Evolutionary conservation across 139 green algal genomes (phyloP).

Genomic region (Closterium sp.): DNA sequence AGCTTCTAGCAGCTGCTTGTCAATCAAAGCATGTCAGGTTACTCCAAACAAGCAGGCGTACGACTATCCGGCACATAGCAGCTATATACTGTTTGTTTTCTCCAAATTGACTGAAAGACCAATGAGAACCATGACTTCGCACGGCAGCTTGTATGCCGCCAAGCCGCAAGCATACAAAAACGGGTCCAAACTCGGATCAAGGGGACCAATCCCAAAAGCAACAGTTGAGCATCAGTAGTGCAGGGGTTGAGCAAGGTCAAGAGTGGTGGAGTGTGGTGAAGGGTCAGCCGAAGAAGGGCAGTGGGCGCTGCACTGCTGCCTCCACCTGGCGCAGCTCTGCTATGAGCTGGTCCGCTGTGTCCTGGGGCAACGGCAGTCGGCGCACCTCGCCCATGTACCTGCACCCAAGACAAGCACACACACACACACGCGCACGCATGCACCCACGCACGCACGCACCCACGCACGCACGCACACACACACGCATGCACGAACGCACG

Average conservation of each 20-base stretch:
- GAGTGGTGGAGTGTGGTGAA: neutral
- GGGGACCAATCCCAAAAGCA: neutral
- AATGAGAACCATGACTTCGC: too few species aligned
- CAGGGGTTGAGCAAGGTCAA: neutral
- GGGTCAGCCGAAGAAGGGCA: neutral
- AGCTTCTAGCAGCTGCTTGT: too few species aligned
- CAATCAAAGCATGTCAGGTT: neutral
- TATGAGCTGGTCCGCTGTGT: neutral
- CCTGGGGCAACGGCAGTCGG: neutral
- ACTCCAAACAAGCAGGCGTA: neutral
- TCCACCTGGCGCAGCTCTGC: neutral
- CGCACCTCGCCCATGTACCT: neutral
- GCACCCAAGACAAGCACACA: too few species aligned
- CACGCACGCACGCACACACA: neutral
- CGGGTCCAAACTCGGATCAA: neutral
- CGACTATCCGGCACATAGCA: too few species aligned
- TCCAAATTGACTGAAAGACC: too few species aligned
- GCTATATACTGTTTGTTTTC: too few species aligned
- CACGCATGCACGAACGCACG: too few species aligned
- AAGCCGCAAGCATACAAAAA: neutral
- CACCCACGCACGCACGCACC: too few species aligned
- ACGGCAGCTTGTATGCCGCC: neutral
- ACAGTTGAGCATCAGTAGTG: neutral
- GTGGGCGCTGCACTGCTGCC: neutral
- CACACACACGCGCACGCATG: neutral